Conservation (phyloP, 2,329 filamentous ascomycete genomes). For the Leptographium procerum region DNA sequence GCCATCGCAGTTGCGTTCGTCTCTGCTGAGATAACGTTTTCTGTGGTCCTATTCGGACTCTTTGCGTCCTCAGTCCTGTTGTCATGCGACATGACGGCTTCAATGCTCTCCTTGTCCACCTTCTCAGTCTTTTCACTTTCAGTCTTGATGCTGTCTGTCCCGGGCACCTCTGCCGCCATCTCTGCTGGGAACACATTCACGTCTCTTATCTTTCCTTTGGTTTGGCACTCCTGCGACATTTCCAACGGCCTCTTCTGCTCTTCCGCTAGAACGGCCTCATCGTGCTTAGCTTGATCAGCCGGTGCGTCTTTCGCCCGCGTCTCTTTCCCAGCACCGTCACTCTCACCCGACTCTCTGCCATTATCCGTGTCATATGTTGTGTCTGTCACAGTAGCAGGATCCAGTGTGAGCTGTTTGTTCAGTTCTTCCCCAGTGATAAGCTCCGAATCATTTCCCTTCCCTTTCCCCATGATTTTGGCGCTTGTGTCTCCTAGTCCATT, state of each 20-base stretch:
- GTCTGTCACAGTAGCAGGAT: neutral
- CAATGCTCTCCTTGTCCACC: neutral
- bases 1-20: too few relatives aligned
- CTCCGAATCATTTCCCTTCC: conserved; percentile 9
- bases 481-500: conserved; percentile 7
- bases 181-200: neutral
- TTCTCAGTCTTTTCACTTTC: neutral
- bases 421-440: neutral
- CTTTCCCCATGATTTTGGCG: neutral
- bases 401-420: neutral
- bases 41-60: neutral
- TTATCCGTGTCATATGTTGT: too few relatives aligned
- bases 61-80: neutral
- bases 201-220: neutral
- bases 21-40: neutral
- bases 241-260: neutral
- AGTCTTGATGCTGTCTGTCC: neutral
- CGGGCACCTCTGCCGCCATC: neutral
- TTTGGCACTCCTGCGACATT: neutral
- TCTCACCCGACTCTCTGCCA: neutral
- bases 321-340: neutral
- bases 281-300: neutral
- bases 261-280: neutral
- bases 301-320: neutral
- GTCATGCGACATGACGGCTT: neutral